These are phyloP conservation scores for Ogataea hybrid DNA, from an alignment of 1,139 yeast genomes.

Conservation along the genomic window DNA sequence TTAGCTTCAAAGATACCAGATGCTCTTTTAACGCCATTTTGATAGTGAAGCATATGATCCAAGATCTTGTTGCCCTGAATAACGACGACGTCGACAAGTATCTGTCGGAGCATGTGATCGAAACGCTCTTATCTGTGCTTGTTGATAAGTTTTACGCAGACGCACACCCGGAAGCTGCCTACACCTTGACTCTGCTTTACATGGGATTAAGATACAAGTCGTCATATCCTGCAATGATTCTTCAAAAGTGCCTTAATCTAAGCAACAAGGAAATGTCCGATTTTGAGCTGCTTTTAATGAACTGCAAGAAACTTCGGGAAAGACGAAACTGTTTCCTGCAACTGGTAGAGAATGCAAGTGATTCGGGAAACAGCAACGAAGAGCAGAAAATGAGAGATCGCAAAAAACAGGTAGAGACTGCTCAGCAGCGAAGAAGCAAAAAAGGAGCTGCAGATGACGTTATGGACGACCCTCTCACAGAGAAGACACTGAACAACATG, in stretches of 20 bases:
- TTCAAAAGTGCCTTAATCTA: conserved; percentile 44
- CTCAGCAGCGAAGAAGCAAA: conserved; percentile 43
- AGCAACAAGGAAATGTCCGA: conserved; percentile 44
- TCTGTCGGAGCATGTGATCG: conserved; percentile 57
- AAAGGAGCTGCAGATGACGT: conserved; percentile 40
- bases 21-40: conserved; percentile 89
- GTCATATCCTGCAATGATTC: conserved; percentile 51
- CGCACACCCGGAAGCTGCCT: conserved; percentile 88
- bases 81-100: conserved; percentile 79
- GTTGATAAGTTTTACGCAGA: conserved; percentile 79
- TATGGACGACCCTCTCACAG: conserved; percentile 57
- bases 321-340: conserved; percentile 52
- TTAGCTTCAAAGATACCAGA: conserved; percentile 82
- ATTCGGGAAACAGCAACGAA: conserved; percentile 27
- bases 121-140: conserved; percentile 51
- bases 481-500: conserved; percentile 48
- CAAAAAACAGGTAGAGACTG: conserved; percentile 34
- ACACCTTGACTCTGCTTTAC: conserved; percentile 78
- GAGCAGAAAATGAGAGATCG: conserved; percentile 29
- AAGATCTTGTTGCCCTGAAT: conserved; percentile 57
- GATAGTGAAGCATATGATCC: conserved; percentile 68
- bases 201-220: conserved; percentile 66
- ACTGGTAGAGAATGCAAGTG: conserved; percentile 43
- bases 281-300: conserved; percentile 48
- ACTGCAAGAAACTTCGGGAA: conserved; percentile 51